A percentile compares a stretch with the other conserved stretches of the same genome.
Evolutionary conservation across 805 yeast genomes (phyloP).

Genomic region (Lipomyces oligophaga): DNA sequence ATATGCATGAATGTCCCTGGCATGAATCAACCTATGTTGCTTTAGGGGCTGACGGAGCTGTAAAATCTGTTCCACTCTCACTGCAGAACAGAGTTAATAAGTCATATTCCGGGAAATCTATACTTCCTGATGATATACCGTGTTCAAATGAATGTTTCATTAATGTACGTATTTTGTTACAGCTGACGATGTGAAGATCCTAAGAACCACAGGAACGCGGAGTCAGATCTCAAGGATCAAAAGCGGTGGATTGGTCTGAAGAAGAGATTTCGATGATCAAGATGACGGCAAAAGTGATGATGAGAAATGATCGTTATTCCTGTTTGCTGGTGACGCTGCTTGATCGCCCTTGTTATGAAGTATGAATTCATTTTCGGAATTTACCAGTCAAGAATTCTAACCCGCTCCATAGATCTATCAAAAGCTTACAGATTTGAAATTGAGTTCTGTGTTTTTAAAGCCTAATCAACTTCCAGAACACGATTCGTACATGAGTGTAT

Average conservation of each 20-base stretch:
- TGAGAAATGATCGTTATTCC: slow-evolving; percentile 13
- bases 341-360: slow-evolving; percentile 18
- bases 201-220: not conserved
- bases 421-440: slow-evolving; percentile 11
- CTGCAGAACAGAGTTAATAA: slow-evolving; percentile 3
- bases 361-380: not conserved
- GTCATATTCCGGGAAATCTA: slow-evolving; percentile 9
- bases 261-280: slow-evolving; percentile 18
- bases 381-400: no score
- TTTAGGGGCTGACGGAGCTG: slow-evolving; percentile 7
- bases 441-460: slow-evolving; percentile 2
- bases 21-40: slow-evolving; percentile 17
- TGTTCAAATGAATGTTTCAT: slow-evolving; percentile 18
- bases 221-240: no score
- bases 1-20: slow-evolving; percentile 28
- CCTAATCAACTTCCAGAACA: not conserved
- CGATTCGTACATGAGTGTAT: not conserved
- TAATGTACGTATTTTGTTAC: slow-evolving; percentile 7
- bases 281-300: slow-evolving; percentile 19
- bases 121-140: slow-evolving; percentile 16
- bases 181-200: not conserved
- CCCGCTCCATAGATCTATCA: slow-evolving; percentile 10
- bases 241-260: slow-evolving; percentile 15
- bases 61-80: slow-evolving; percentile 7
- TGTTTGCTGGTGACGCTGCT: slow-evolving; percentile 19